These are phyloP conservation scores for Endoconidiophora polonica DNA, from an alignment of 2,329 filamentous ascomycete genomes.

Conservation along the genomic window DNA sequence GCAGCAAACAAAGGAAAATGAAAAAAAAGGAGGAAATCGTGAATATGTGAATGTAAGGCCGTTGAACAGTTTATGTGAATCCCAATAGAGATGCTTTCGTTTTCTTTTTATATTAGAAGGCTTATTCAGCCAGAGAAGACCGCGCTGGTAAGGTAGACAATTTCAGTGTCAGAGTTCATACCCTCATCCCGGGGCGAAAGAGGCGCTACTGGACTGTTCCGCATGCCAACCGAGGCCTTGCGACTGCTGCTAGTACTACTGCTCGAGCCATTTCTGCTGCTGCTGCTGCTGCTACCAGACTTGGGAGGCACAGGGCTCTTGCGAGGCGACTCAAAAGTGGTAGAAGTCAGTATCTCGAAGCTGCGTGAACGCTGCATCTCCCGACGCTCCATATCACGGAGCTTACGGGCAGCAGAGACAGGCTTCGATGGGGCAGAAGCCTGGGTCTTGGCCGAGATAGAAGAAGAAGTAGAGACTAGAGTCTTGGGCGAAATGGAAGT, in stretches of 20 bases:
- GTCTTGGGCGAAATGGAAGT: conserved; percentile 21
- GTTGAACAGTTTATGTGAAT: background rate
- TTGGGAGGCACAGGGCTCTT: conserved; percentile 7
- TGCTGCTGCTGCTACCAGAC: background rate
- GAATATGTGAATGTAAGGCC: no score
- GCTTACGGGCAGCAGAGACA: conserved; percentile 6
- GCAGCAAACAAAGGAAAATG: background rate
- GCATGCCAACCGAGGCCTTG: conserved; percentile 22
- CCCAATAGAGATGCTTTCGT: conserved; percentile 2
- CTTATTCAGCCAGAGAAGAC: conserved; percentile 28
- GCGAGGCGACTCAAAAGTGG: conserved; percentile 14
- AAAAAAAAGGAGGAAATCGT: conserved; percentile 8
- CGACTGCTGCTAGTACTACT: conserved; percentile 11
- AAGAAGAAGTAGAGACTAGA: conserved; percentile 17
- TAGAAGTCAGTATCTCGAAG: conserved; percentile 32
- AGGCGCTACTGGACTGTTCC: conserved; percentile 10
- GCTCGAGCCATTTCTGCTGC: no score
- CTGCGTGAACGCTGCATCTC: conserved; percentile 32
- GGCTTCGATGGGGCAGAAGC: conserved; percentile 13
- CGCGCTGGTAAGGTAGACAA: conserved; percentile 31
- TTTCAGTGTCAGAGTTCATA: conserved; percentile 17
- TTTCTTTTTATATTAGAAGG: background rate
- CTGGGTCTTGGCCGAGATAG: conserved; percentile 14
- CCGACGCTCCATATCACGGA: conserved; percentile 22
- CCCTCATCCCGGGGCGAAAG: conserved; percentile 16